phyloP scores from a whole-genome alignment of 495 filamentous ascomycete genomes.

The Neurospora sp. region DNA sequence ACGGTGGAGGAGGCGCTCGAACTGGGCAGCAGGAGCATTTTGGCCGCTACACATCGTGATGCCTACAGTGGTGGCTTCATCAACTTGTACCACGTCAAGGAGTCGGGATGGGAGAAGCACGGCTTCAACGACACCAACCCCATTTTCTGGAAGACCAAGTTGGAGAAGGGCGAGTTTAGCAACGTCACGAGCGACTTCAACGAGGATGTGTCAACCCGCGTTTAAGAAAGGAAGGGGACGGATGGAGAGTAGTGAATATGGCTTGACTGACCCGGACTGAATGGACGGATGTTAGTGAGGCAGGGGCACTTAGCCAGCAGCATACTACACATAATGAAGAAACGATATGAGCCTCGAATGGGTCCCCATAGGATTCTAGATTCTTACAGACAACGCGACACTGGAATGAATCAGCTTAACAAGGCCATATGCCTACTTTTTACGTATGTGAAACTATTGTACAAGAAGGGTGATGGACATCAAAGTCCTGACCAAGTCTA shows the following conservation, averaged over 20 bases:
- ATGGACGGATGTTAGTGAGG: neutral
- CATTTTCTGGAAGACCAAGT: slow-evolving; percentile 98
- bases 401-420: neutral
- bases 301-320: neutral
- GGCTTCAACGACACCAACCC: slow-evolving; percentile 92
- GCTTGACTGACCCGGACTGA: neutral
- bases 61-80: slow-evolving; percentile 97
- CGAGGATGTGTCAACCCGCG: slow-evolving; percentile 14
- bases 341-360: neutral
- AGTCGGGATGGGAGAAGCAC: slow-evolving; percentile 96
- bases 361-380: neutral
- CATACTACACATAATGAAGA: neutral
- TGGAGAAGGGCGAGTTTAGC: slow-evolving; percentile 95
- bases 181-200: slow-evolving; percentile 80
- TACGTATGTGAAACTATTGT: slow-evolving; percentile 15
- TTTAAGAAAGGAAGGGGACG: neutral
- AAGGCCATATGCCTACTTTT: neutral
- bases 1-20: slow-evolving; percentile 77
- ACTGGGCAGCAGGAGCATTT: slow-evolving; percentile 79
- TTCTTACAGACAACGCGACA: neutral
- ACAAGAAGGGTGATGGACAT: slow-evolving; percentile 9
- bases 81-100: slow-evolving; percentile 98
- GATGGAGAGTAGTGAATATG: neutral
- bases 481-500: slow-evolving; percentile 3
- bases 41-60: slow-evolving; percentile 96